These are phyloP conservation scores for Pseudopyrenochaeta lycopersici DNA, from an alignment of 2,329 filamentous ascomycete genomes.

Conservation along the genomic window DNA sequence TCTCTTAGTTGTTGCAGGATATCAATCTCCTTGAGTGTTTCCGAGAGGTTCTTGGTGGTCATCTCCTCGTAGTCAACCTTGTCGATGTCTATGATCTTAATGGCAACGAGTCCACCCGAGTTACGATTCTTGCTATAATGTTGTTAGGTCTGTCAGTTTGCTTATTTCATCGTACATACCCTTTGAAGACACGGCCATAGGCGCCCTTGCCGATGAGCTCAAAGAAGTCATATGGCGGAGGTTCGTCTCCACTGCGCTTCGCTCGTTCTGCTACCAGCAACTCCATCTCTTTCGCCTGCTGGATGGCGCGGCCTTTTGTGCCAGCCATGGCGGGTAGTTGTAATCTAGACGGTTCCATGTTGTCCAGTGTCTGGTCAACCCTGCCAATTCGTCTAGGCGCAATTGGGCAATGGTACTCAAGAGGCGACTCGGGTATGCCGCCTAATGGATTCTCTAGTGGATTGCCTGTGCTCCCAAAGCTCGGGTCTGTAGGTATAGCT, in stretches of 20 bases:
- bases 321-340: constrained; percentile 41
- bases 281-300: constrained; percentile 77
- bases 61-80: constrained; percentile 68
- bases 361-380: constrained; percentile 10
- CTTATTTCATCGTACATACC: constrained; percentile 39
- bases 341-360: constrained; percentile 42
- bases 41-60: constrained; percentile 53
- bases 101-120: constrained; percentile 67
- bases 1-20: constrained; percentile 77
- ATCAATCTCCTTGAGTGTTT: constrained; percentile 69
- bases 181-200: constrained; percentile 79
- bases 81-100: constrained; percentile 88
- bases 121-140: constrained; percentile 47
- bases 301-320: constrained; percentile 68
- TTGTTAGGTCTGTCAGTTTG: constrained; percentile 23
- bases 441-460: constrained; percentile 29
- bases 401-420: constrained; percentile 6
- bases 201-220: constrained; percentile 80
- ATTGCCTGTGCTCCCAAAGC: constrained; percentile 23
- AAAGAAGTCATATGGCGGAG: constrained; percentile 72
- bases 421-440: constrained; percentile 36
- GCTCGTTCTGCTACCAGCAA: constrained; percentile 69
- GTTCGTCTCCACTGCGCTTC: constrained; percentile 65
- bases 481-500: constrained; percentile 16
- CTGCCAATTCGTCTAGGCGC: constrained; percentile 6